Evolutionary conservation across 176 grass and related monocot genomes (phyloP), one percentile per base, ranked within the genome.

Genomic region (Tillandsia leiboldiana): DNA sequence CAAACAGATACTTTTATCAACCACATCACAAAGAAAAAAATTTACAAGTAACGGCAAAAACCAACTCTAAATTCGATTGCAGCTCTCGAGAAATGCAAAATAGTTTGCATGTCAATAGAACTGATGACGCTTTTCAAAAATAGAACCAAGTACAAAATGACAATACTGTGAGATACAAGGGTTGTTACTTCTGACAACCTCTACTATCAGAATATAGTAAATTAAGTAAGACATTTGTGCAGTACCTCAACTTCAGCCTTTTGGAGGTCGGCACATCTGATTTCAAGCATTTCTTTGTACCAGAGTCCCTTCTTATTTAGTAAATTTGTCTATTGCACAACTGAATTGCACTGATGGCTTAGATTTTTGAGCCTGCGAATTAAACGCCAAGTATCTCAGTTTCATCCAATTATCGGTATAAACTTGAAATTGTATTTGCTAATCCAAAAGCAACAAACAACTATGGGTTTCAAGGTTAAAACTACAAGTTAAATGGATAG

Each of bases 211-310:
- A 42, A 7, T 42, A 7, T 42, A 42, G 17, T 61, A 61, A 15
- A 57, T 12, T 23, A 22, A 59, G 14, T 17, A 59, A 61, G 14
- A 22, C 9, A 61, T 61, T 20, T 2, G 75, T 33, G 11, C 51
- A 50, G 24, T 88, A 93, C 94, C 89, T 99, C 89, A 73, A 70
- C 79, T 84, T 99, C 79, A 73, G 94, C 89, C 54, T 88, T 90
- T 64, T 12, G 89, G 48, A 99, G 87, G 47, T 90, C 72, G 29
- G 82, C 81, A 67, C 77, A 82, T 76, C 83, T 93, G 48, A 75
- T 73, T 26, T 86, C 77, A 62, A 99, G 82, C 77, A 90, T 87
- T 87, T 88, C 63, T 84, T 93, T 83, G 70, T 90, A 83, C 58
- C 78, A 79, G 65, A 83, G 73, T 64, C 82, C 84, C 71, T 99